These are phyloP conservation scores for Pythium periplocum DNA, from an alignment of 352 stramenopile genomes.

Conservation along the genomic window DNA sequence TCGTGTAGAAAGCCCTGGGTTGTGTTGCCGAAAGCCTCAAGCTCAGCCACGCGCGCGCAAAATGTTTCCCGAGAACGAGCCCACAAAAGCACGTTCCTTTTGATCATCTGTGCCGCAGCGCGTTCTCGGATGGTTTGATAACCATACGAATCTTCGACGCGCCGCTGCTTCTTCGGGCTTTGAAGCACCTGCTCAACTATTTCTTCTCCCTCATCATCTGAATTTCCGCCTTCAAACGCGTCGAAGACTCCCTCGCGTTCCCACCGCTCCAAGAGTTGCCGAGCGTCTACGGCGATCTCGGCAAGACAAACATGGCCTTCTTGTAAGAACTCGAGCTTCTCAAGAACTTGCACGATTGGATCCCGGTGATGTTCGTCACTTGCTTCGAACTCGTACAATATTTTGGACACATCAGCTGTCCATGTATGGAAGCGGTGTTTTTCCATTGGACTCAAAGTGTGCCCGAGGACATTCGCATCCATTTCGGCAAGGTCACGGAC, in stretches of 20 bases:
- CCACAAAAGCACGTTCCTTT: conserved; percentile 52
- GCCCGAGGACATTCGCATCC: conserved; percentile 9
- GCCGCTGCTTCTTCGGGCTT: conserved; percentile 6
- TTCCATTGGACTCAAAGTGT: conserved; percentile 43
- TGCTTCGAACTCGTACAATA: conserved; percentile 41
- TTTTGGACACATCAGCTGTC: conserved; percentile 27
- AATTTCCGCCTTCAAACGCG: conserved; percentile 20
- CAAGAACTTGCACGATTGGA: conserved; percentile 38
- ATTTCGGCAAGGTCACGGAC: conserved; percentile 33
- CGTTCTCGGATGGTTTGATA: conserved; percentile 55
- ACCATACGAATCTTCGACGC: conserved; percentile 36
- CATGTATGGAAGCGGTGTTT: conserved; percentile 37
- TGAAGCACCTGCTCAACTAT: not conserved
- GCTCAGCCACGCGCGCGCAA: conserved; percentile 47
- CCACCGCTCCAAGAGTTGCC: conserved; percentile 46
- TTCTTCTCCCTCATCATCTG: conserved; percentile 1
- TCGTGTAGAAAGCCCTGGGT: conserved; percentile 46
- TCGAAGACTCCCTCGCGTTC: conserved; percentile 48
- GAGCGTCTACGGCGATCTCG: conserved; percentile 41
- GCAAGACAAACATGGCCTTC: conserved; percentile 51
- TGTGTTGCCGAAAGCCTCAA: conserved; percentile 56
- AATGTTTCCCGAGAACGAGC: conserved; percentile 44
- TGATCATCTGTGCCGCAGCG: conserved; percentile 52
- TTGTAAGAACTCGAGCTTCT: conserved; percentile 50
- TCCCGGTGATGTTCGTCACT: conserved; percentile 40